phyloP scores from a whole-genome alignment of 164 flowering plant species.

The Kingdonia uniflora region DNA sequence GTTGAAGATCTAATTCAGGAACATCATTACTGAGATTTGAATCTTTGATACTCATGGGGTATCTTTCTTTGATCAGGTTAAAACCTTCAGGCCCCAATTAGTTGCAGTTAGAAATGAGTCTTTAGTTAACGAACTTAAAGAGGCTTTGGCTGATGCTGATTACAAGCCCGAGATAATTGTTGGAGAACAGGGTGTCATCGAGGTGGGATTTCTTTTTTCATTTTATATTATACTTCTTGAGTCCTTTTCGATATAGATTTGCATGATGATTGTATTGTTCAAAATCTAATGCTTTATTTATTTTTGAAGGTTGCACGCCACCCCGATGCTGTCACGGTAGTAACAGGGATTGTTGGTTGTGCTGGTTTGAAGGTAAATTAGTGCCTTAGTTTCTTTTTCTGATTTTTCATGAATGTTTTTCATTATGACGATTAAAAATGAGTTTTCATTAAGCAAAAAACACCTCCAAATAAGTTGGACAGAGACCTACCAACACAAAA shows the following conservation, averaged over 20 bases:
- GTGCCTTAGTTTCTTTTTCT: no score
- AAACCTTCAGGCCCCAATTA: slow-evolving; percentile 67
- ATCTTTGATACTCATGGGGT: not conserved
- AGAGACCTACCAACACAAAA: no score
- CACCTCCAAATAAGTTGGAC: no score
- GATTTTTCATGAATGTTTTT: no score
- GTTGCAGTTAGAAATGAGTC: slow-evolving; percentile 83
- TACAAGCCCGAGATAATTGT: slow-evolving; percentile 88
- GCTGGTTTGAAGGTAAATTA: slow-evolving; percentile 80
- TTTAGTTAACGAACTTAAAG: slow-evolving; percentile 62
- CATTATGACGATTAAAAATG: no score
- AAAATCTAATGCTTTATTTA: not conserved
- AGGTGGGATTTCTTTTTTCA: slow-evolving; percentile 31
- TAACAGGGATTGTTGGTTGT: slow-evolving; percentile 98
- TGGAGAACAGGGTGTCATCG: slow-evolving; percentile 86
- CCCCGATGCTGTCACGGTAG: slow-evolving; percentile 93
- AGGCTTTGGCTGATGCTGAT: slow-evolving; percentile 75
- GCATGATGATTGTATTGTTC: not conserved
- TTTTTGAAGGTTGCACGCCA: slow-evolving; percentile 88
- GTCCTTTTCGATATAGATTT: not conserved
- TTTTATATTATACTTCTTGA: no score
- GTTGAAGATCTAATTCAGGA: no score
- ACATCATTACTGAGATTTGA: not conserved
- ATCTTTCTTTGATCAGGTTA: slow-evolving; percentile 40
- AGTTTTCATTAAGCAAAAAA: no score